phyloP scores from a whole-genome alignment of 495 filamentous ascomycete species.

The Neurospora terricola region DNA sequence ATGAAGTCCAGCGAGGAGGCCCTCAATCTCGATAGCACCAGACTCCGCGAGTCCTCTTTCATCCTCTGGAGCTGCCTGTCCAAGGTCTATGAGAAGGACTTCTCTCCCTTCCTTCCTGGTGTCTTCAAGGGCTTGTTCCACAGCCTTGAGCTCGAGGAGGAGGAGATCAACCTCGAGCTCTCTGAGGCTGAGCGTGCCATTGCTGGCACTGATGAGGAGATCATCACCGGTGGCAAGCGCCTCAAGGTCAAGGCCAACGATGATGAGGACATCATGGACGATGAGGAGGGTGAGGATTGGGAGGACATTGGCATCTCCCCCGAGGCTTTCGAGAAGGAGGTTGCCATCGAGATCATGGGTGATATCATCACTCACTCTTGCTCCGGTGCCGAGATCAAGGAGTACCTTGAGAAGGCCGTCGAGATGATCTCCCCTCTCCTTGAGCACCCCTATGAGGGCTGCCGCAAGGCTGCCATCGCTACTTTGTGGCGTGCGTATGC shows the following conservation, averaged over 20 bases:
- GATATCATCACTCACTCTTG: slow-evolving; percentile 83
- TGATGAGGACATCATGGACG: slow-evolving; percentile 49
- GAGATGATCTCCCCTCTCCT: slow-evolving; percentile 68
- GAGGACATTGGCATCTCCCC: slow-evolving; percentile 74
- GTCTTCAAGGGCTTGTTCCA: slow-evolving; percentile 79
- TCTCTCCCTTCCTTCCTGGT: slow-evolving; percentile 74
- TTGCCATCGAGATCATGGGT: slow-evolving; percentile 87
- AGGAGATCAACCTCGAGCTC: slow-evolving; percentile 69
- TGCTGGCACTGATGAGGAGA: slow-evolving; percentile 49
- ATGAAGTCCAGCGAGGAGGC: slow-evolving; percentile 90
- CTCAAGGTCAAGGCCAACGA: slow-evolving; percentile 57
- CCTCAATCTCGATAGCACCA: slow-evolving; percentile 77
- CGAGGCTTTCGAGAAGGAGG: slow-evolving; percentile 92
- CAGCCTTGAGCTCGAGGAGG: slow-evolving; percentile 82
- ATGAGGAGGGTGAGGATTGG: slow-evolving; percentile 64
- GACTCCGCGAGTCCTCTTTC: slow-evolving; percentile 89
- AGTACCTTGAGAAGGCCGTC: slow-evolving; percentile 81
- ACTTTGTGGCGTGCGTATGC: slow-evolving; percentile 91
- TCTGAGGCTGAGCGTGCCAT: slow-evolving; percentile 71
- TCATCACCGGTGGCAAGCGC: slow-evolving; percentile 73
- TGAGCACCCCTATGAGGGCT: slow-evolving; percentile 87
- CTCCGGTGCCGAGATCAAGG: slow-evolving; percentile 55
- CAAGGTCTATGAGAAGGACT: slow-evolving; percentile 87
- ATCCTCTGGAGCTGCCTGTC: slow-evolving; percentile 92
- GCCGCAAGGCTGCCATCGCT: slow-evolving; percentile 79